Percentiles rank a stretch among this genome's conserved stretches.
Conservation (phyloP, 2,329 filamentous ascomycete genomes). For the Fusarium zealandicum region DNA sequence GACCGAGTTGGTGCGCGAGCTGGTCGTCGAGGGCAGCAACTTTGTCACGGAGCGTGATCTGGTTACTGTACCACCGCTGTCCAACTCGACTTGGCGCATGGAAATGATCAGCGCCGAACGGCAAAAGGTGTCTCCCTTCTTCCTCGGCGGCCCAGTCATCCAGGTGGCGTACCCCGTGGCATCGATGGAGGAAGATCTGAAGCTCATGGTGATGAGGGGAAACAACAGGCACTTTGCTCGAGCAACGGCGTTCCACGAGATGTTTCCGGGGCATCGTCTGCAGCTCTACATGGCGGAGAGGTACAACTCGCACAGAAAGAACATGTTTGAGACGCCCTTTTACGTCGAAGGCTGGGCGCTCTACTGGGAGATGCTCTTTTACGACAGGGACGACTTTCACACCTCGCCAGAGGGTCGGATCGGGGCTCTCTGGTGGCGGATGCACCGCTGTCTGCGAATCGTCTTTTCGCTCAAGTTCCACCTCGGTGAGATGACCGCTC, state of each 20-base stretch:
- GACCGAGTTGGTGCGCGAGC: constrained; percentile 11
- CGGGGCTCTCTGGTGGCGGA: constrained; percentile 29
- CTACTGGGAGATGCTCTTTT: constrained; percentile 33
- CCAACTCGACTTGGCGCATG: constrained; percentile 34
- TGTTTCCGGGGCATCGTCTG: constrained; percentile 22
- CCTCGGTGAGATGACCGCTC: constrained; percentile 26
- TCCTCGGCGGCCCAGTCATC: constrained; percentile 20
- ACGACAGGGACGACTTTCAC: constrained; percentile 21
- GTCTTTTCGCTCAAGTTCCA: constrained; percentile 23
- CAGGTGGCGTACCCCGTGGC: constrained; percentile 23
- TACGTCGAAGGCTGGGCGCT: constrained; percentile 30
- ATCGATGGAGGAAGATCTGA: constrained; percentile 24
- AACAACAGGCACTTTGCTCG: constrained; percentile 27
- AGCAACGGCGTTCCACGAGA: constrained; percentile 24
- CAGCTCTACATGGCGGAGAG: constrained; percentile 31
- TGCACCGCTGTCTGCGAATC: constrained; percentile 26
- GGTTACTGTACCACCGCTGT: constrained; percentile 12
- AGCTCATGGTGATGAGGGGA: constrained; percentile 31
- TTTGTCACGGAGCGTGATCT: constrained; percentile 29
- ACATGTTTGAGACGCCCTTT: constrained; percentile 25
- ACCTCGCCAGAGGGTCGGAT: constrained; percentile 22
- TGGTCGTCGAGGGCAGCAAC: constrained; percentile 25
- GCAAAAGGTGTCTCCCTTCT: constrained; percentile 21
- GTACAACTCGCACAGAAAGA: constrained; percentile 23
- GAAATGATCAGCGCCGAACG: constrained; percentile 24